Conservation (phyloP, 805 yeast genomes). For the Starmerella sirachaensis region DNA sequence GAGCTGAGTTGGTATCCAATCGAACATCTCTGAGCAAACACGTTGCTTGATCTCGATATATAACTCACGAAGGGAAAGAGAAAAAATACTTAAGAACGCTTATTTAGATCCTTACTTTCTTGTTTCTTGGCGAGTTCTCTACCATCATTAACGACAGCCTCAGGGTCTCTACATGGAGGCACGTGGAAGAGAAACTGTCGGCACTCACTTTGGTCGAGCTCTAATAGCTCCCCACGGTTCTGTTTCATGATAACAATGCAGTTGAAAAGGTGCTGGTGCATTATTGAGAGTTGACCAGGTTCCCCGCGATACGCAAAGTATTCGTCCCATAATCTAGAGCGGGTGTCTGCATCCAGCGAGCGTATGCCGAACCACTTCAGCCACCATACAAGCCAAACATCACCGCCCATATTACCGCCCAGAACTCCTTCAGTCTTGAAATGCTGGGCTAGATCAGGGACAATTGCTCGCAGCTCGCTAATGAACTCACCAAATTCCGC, state of each 20-base stretch:
- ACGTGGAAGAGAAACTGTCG: slow-evolving; percentile 47
- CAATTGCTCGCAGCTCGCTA: slow-evolving; percentile 43
- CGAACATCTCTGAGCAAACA: too few relatives aligned
- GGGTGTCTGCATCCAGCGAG: slow-evolving; percentile 65
- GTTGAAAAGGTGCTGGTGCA: slow-evolving; percentile 47
- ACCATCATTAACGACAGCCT: slow-evolving; percentile 19
- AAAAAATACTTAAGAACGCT: not conserved
- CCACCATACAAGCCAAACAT: slow-evolving; percentile 94
- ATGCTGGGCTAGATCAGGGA: slow-evolving; percentile 67
- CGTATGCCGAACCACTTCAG: slow-evolving; percentile 79
- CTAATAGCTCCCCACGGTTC: slow-evolving; percentile 64
- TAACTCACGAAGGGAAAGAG: not conserved
- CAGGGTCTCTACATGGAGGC: slow-evolving; percentile 17
- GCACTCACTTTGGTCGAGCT: slow-evolving; percentile 82
- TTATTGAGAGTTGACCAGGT: not conserved
- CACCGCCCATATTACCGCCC: slow-evolving; percentile 44
- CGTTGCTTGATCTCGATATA: too few relatives aligned
- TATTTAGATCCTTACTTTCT: too few relatives aligned
- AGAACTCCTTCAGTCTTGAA: slow-evolving; percentile 71
- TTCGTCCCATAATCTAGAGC: slow-evolving; percentile 85
- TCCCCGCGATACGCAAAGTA: slow-evolving; percentile 56
- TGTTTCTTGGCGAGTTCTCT: too few relatives aligned
- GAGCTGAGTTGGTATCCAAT: too few relatives aligned
- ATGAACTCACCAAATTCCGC: slow-evolving; percentile 38
- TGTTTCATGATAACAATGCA: slow-evolving; percentile 70